Base-by-base conservation (phyloP, 2,329 filamentous ascomycete genomes). In the Fusarium floridanum region DNA sequence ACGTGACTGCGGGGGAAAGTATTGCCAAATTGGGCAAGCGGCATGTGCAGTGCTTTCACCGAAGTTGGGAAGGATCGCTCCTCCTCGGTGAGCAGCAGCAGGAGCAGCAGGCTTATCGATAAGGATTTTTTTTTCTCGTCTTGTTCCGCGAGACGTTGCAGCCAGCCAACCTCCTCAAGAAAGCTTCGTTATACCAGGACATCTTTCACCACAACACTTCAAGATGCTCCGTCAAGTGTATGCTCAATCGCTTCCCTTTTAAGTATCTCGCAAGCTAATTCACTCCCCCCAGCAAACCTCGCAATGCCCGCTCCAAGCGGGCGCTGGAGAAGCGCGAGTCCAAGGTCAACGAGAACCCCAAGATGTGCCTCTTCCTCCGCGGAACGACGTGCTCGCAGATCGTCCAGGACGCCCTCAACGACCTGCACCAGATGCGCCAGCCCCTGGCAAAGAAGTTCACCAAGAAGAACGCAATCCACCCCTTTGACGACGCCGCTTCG, bases 401-500 rank as follows among this genome's bases (percentile, higher is more conserved):
- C 59, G 88, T 95, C 67, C 92, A 97, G 84, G 92, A 96, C 78
- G 94, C 95, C 67, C 88, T 98, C 72, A 93, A 91, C 76, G 97
- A 98, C 79, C 90, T 99, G 66, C 91, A 95, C 84, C 90, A 94
- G 59, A 88, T 99, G 80, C 95, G 96, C 79, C 92, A 93, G 80
- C 95, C 95, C 3, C 89, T 96, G 71, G 92, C 92, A 74, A 93
- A 97, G 84, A 95, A 95, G 77, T 98, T 99, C 86, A 94, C 91
- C 84, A 99, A 98, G 90, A 98, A 98, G 88, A 99, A 99, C 84
- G 89, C 91, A 77, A 93, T 98, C 79, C 95, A 97, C 84, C 97
- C 97, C 3, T 99, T 99, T 84, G 96, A 98, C 83, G 95, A 97
- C 82, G 86, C 93, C 74, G 88, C 92, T 32, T 96, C 93, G 63